Evolutionary conservation across 2,329 filamentous ascomycete species (phyloP), one percentile per base, ranked within the genome.

Genomic region (Colletotrichum lupini): DNA sequence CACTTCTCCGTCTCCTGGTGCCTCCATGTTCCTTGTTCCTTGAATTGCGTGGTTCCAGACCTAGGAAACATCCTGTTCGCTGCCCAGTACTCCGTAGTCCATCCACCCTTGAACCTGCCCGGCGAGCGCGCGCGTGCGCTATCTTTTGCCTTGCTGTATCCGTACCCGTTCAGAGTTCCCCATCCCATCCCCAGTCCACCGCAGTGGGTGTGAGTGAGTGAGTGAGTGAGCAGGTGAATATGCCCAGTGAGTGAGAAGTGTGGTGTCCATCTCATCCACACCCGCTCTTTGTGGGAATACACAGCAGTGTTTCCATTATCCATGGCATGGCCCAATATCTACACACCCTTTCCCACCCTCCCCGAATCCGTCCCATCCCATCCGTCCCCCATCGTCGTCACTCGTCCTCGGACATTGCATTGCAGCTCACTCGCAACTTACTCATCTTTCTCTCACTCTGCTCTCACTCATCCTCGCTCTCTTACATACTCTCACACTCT

Each of bases 231-330:
- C 6, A 16, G 16, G 42, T n/a, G 42, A n/a, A 19, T 16, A 42
- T 49, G 42, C 19, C 42, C 42, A 49, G 19, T 49, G 42, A 22
- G 42, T 11, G 42, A 49, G 37, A 49, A n/a, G 42, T 49, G 42
- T 49, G 42, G 42, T 49, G 42, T 63, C 46, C 42, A 49, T 63
- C 22, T 26, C 42, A 62, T 62, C 60, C 60, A 62, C 60, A 62
- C 42, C 16, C 16, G 37, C 37, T 42, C 42, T 49, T 49, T 22
- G 42, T 49, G 42, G 42, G 42, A 49, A 22, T 49, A 49, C 42
- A 49, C 42, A 49, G 42, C 42, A 42, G 32, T 42, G 37, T 42
- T 19, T 42, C 37, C 19, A n/a, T 22, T n/a, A 49, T n/a, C 8
- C 42, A 22, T 49, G 22, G 42, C 42, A 49, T n/a, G 19, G 42